phyloP scores from a whole-genome alignment of 2,329 filamentous ascomycete species.

The Neonectria magnoliae region DNA sequence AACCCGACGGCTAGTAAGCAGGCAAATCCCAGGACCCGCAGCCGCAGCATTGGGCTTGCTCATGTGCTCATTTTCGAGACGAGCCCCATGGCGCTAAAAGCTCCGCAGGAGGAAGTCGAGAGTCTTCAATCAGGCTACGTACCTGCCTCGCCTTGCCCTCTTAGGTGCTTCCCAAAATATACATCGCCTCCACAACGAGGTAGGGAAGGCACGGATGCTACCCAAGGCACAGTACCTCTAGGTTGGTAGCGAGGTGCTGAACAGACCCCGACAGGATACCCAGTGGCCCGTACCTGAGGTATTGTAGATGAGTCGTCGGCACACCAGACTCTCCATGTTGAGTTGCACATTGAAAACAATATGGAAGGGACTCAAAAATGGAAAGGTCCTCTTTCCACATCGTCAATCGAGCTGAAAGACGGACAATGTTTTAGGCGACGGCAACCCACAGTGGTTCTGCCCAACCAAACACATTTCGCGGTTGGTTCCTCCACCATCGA shows the following conservation, averaged over 20 bases:
- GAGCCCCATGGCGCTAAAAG: constrained; percentile 51
- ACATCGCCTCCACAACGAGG: constrained; percentile 17
- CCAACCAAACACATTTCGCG: not conserved
- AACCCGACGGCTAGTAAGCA: constrained; percentile 36
- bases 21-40: constrained; percentile 47
- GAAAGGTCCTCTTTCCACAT: not conserved
- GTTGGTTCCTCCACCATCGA: constrained; percentile 3
- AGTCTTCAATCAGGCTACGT: constrained; percentile 24
- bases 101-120: constrained; percentile 51
- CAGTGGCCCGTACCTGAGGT: constrained; percentile 5
- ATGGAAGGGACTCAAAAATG: not conserved
- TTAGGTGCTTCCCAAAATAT: constrained; percentile 20
- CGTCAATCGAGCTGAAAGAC: not conserved
- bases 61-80: constrained; percentile 60
- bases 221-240: constrained; percentile 10
- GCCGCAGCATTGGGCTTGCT: constrained; percentile 55
- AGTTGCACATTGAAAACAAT: not conserved
- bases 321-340: not conserved
- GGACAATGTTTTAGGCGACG: not conserved
- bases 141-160: constrained; percentile 14
- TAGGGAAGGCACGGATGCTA: constrained; percentile 4
- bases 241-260: constrained; percentile 1
- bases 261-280: not conserved
- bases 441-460: not conserved
- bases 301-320: not conserved